Evolutionary conservation across 1,284 basidiomycete species (phyloP), one percentile per base, ranked within the genome.

Genomic region (Cryptococcus hybrid): DNA sequence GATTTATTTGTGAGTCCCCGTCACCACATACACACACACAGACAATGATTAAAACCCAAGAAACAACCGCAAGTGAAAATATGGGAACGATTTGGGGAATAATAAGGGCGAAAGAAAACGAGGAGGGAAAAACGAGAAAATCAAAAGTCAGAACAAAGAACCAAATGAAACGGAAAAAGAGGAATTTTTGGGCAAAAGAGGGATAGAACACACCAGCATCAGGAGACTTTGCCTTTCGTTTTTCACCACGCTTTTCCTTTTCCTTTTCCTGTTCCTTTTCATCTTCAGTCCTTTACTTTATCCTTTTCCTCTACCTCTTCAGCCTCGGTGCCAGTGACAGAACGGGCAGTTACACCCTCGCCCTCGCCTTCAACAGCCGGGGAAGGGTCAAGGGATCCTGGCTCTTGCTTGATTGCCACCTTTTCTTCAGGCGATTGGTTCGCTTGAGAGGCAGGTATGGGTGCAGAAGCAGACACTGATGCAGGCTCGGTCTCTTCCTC

Each of bases 211-310:
- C 55, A 73, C 73, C 75, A 35, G 65, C 68, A 59, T 77, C 75
- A 12, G 70, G 70, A 56, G 66, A 65, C 62, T 75, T 75, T 15
- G 76, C 76, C 58, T 78, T 78, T 47, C 76, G 67, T 68, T 78
- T 76, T 54, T 72, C 71, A 13, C 73, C 74, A 13, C 68, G 57
- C 56, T 75, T 73, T 51, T 63, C 62, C 50, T 51, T 51, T 55
- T 67, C 69, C 30, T 58, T 58, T 56, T 44, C 45, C 44, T 15
- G n/a, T 11, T 51, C 47, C 13, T 7, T 51, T 24, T 52, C 13
- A 12, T 12, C 11, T 18, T 51, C n/a, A n/a, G 30, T 30, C 30
- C 30, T 30, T 30, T 30, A 30, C 30, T 30, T 30, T 30, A 30
- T 4, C 30, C 51, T 35, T 52, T 30, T 30, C 30, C 30, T 30